phyloP scores from a whole-genome alignment of 2,329 filamentous ascomycete genomes.

The Corinectria fuckeliana region DNA sequence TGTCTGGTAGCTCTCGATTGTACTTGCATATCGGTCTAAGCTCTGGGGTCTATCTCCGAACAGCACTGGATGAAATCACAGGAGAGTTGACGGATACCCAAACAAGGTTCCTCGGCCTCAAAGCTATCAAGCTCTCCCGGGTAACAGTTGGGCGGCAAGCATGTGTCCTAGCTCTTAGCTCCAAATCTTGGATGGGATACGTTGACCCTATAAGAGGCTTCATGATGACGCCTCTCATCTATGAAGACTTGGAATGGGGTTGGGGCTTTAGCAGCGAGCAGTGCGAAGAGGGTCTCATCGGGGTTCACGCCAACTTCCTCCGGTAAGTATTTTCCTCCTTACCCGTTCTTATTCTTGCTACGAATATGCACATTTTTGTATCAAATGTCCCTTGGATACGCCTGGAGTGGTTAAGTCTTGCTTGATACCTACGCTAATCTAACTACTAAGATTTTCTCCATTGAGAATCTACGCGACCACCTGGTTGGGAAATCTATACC shows the following conservation, averaged over 20 bases:
- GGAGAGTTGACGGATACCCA: constrained; percentile 95
- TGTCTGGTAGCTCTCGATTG: constrained; percentile 85
- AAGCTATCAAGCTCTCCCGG: constrained; percentile 86
- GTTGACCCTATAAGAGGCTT: constrained; percentile 87
- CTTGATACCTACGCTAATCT: too few species aligned
- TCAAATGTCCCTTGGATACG: constrained; percentile 86
- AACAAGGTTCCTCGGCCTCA: constrained; percentile 91
- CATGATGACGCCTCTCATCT: constrained; percentile 90
- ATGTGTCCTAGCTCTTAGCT: constrained; percentile 88
- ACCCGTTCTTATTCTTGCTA: constrained; percentile 43
- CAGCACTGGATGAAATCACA: constrained; percentile 92
- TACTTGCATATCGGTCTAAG: constrained; percentile 96
- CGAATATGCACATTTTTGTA: constrained; percentile 58
- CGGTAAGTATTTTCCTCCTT: constrained; percentile 63
- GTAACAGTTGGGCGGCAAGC: constrained; percentile 87
- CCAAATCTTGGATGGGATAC: constrained; percentile 95
- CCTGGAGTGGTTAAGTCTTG: too few species aligned
- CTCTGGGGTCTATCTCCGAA: constrained; percentile 94
- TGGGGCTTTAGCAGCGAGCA: constrained; percentile 98
- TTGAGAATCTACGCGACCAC: constrained; percentile 85
- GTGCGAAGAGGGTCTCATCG: constrained; percentile 91
- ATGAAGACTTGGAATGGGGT: constrained; percentile 86
- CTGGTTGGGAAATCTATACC: constrained; percentile 86
- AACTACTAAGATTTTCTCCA: constrained; percentile 77
- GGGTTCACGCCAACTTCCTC: constrained; percentile 86